Evolutionary conservation across 2,329 filamentous ascomycete genomes (phyloP).

Genomic region (Colletotrichum orbiculare): DNA sequence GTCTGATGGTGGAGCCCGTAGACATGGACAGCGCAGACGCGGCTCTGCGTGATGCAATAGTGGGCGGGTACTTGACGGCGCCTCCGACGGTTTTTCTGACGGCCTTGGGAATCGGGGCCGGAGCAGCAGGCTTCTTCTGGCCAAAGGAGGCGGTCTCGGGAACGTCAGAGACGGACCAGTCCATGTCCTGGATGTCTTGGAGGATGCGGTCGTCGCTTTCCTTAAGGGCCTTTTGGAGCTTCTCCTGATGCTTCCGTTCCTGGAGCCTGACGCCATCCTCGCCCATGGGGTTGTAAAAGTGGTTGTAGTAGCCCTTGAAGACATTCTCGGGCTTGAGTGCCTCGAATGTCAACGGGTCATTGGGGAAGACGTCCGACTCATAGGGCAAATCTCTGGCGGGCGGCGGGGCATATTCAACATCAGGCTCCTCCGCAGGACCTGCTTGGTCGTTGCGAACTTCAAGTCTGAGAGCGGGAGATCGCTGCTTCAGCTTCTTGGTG

Average conservation of each 20-base stretch:
- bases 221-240: conserved; percentile 60
- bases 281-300: conserved; percentile 72
- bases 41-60: conserved; percentile 60
- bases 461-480: conserved; percentile 69
- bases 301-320: conserved; percentile 70
- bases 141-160: conserved; percentile 55
- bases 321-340: conserved; percentile 68
- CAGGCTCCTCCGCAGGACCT: conserved; percentile 67
- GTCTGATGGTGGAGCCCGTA: conserved; percentile 39
- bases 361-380: conserved; percentile 75
- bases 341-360: conserved; percentile 65
- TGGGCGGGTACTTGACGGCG: conserved; percentile 36
- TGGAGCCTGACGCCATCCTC: conserved; percentile 73
- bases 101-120: conserved; percentile 36
- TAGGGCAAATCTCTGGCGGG: conserved; percentile 74
- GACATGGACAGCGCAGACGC: conserved; percentile 62
- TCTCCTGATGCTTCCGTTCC: conserved; percentile 70
- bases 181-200: conserved; percentile 71
- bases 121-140: conserved; percentile 45
- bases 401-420: conserved; percentile 92
- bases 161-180: conserved; percentile 70
- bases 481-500: conserved; percentile 68
- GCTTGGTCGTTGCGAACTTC: conserved; percentile 67
- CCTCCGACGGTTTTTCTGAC: conserved; percentile 39
- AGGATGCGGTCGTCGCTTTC: conserved; percentile 75